phyloP scores from a whole-genome alignment of 768 basidiomycete genomes.

The Melanogaster broomeanus region DNA sequence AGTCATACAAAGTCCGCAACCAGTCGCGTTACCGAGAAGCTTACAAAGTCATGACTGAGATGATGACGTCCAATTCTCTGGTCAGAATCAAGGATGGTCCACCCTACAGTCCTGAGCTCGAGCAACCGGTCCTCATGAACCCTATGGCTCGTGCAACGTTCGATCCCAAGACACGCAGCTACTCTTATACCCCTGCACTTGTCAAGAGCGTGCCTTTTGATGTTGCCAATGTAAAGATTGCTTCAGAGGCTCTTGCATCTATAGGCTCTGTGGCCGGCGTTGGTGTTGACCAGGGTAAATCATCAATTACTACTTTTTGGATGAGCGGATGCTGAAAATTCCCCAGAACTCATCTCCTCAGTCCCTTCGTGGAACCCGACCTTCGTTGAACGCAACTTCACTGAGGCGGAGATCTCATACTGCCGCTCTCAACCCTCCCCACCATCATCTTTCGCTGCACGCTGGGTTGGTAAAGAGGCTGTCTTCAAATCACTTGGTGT shows the following conservation, averaged over 20 bases:
- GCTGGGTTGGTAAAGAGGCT: slow-evolving; percentile 98
- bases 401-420: slow-evolving; percentile 82
- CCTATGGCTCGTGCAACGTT: slow-evolving; percentile 84
- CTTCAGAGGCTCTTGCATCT: slow-evolving; percentile 45
- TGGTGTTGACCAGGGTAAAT: slow-evolving; percentile 84
- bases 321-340: slow-evolving; percentile 4
- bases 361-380: slow-evolving; percentile 88
- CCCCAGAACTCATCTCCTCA: slow-evolving; percentile 82
- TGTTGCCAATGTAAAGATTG: slow-evolving; percentile 63
- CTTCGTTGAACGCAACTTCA: slow-evolving; percentile 93
- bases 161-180: slow-evolving; percentile 85
- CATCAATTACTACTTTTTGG: not conserved
- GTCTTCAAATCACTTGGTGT: slow-evolving; percentile 95
- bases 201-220: slow-evolving; percentile 55
- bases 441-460: slow-evolving; percentile 89
- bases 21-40: slow-evolving; percentile 64
- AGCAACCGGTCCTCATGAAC: slow-evolving; percentile 86
- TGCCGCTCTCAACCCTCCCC: slow-evolving; percentile 86
- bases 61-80: slow-evolving; percentile 92
- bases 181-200: slow-evolving; percentile 72
- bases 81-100: slow-evolving; percentile 95
- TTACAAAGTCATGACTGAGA: slow-evolving; percentile 92
- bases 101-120: slow-evolving; percentile 85
- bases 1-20: slow-evolving; percentile 73
- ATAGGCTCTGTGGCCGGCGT: slow-evolving; percentile 65